Evolutionary conservation across 352 stramenopile species (phyloP).

Genomic region (Phytophthora ramorum): DNA sequence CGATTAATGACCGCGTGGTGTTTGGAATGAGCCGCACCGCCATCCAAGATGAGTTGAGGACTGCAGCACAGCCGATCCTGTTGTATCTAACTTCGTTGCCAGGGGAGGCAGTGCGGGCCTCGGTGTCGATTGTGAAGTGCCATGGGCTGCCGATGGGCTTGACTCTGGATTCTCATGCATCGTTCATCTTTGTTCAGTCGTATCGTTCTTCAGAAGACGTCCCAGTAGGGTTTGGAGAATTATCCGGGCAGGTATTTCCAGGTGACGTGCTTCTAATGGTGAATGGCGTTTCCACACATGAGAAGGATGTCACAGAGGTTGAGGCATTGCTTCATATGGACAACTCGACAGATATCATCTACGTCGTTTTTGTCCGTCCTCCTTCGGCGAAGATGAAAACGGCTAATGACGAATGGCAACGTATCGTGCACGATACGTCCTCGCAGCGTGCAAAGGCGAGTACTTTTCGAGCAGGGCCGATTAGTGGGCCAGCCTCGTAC

Average conservation of each 20-base stretch:
- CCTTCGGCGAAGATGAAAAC: conserved; percentile 54
- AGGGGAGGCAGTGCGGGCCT: conserved; percentile 59
- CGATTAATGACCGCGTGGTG: conserved; percentile 64
- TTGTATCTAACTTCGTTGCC: conserved; percentile 58
- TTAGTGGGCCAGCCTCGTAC: conserved; percentile 32
- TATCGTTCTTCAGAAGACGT: conserved; percentile 34
- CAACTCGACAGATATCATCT: conserved; percentile 35
- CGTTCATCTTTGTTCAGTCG: conserved; percentile 57
- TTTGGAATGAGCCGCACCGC: conserved; percentile 45
- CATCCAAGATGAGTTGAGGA: conserved; percentile 50
- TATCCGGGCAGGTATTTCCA: conserved; percentile 70
- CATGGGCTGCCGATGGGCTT: conserved; percentile 49
- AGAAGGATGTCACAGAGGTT: conserved; percentile 49
- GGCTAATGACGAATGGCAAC: conserved; percentile 34
- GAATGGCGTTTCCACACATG: conserved; percentile 36
- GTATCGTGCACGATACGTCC: conserved; percentile 30
- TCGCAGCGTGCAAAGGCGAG: conserved; percentile 40
- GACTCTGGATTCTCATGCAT: conserved; percentile 42
- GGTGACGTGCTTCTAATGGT: conserved; percentile 72
- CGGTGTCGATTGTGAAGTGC: conserved; percentile 71
- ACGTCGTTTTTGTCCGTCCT: conserved; percentile 46
- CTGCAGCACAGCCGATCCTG: conserved; percentile 39
- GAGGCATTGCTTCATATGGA: conserved; percentile 39
- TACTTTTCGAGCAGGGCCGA: conserved; percentile 27
- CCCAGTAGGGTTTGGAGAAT: conserved; percentile 53